phyloP scores from a whole-genome alignment of 139 green algal species.

The Chlamydomonas incerta region DNA sequence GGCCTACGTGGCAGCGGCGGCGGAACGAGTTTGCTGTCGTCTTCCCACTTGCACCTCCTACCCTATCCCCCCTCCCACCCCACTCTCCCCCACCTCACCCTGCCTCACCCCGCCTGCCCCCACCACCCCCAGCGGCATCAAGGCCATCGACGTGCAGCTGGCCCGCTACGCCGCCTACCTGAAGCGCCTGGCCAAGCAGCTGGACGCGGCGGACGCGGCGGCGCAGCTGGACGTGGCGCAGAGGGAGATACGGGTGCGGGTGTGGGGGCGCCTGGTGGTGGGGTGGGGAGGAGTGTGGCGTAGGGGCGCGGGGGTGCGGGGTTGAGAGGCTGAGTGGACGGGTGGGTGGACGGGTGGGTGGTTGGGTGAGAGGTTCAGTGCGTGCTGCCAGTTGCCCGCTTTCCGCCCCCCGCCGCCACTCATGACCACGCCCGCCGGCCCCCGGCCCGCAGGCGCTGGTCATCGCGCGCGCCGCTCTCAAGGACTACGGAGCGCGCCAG shows the following conservation, averaged over 20 bases:
- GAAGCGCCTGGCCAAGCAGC: not conserved
- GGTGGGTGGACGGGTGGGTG: not conserved
- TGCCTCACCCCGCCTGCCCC: not conserved
- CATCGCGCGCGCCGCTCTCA: not conserved
- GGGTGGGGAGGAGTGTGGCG: too few relatives aligned
- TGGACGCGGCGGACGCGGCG: not conserved
- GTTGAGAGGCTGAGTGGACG: not conserved
- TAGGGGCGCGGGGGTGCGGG: too few relatives aligned
- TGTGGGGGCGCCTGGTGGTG: too few relatives aligned
- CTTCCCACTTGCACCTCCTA: too few relatives aligned
- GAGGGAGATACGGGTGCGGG: conserved; percentile 13
- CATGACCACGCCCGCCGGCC: too few relatives aligned
- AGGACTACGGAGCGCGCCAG: conserved; percentile 18
- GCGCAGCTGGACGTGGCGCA: not conserved
- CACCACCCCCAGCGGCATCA: not conserved
- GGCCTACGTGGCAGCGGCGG: not conserved
- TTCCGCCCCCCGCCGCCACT: not conserved
- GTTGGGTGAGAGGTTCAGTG: not conserved
- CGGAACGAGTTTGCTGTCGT: too few relatives aligned
- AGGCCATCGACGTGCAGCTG: conserved; percentile 5
- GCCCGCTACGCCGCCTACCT: conserved; percentile 2
- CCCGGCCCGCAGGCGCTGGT: not conserved
- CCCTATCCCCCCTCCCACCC: not conserved
- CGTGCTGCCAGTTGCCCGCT: too few relatives aligned
- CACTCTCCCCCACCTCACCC: not conserved